These are phyloP conservation scores for Kentomonas sorsogonicus DNA, from an alignment of 208 protist species.

Conservation along the genomic window DNA sequence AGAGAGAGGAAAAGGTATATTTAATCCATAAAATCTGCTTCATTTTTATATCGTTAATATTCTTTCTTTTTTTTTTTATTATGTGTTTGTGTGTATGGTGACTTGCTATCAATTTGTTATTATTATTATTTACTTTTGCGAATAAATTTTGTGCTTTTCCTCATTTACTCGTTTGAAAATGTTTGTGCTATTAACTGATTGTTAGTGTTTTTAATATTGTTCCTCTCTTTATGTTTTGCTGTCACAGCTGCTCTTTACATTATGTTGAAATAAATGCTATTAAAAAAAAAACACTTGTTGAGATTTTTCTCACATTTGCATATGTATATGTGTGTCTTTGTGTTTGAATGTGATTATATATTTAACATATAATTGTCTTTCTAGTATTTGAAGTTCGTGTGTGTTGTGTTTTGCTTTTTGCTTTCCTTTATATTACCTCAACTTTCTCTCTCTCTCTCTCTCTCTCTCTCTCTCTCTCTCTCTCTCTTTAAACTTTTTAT, in stretches of 20 bases:
- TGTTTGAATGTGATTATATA: not conserved
- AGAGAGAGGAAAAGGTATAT: slow-evolving; percentile 1
- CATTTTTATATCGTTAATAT: no score
- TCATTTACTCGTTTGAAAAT: no score
- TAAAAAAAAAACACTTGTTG: not conserved
- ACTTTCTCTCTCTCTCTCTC: slow-evolving; percentile 1
- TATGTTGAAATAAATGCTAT: not conserved
- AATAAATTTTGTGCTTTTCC: no score
- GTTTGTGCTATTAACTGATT: no score
- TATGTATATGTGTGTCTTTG: not conserved
- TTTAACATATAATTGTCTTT: no score
- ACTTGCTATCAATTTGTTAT: no score
- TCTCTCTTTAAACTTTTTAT: not conserved
- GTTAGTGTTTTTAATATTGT: slow-evolving; percentile 2
- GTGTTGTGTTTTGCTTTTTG: no score
- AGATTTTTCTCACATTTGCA: not conserved
- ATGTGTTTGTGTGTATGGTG: no score
- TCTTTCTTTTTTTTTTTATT: no score
- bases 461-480: slow-evolving; percentile 7
- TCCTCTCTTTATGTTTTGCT: no score
- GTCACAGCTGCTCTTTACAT: no score
- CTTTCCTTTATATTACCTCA: not conserved
- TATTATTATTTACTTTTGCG: slow-evolving; percentile 6
- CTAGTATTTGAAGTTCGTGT: no score
- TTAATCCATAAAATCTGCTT: not conserved